Evolutionary conservation across 1,284 basidiomycete species (phyloP), one percentile per base, ranked within the genome.

Genomic region (Apiotrichum gracile): DNA sequence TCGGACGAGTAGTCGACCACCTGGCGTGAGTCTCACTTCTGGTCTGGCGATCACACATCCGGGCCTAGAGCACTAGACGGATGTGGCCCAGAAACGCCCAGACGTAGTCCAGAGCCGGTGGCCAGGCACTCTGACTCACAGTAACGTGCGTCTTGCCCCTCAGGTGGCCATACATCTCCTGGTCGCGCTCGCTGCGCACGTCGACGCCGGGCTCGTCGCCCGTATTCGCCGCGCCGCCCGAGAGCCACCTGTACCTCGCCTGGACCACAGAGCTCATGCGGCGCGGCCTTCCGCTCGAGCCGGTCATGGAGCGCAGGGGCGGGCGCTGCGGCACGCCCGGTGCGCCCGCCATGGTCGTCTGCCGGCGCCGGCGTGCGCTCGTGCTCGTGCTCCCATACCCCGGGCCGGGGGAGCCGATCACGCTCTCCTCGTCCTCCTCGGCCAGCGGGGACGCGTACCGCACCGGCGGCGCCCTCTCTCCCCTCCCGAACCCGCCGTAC

Each of bases 151-250:
- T 67, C 46, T 51, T 49, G 9, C 54, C 65, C 51, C 58, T 64
- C 43, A 72, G 49, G 52, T 71, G 69, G 0, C 59, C 58, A 52
- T 72, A 74, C 29, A 63, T 59, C 56, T 70, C 65, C 51, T 74
- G 65, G 51, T 71, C 72, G 44, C 69, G 47, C 51, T 63, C 62
- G 38, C 61, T 61, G 25, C 65, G 65, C 9, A 76, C 74, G 51
- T 76, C 71, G n/a, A 76, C 73, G 57, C 74, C 74, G 4, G 73
- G 74, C 54, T 76, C 74, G 51, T 71, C 68, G 13, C 74, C 74
- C n/a, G 73, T 74, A n/a, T 70, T 64, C 7, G 62, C 64, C 4
- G 19, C 29, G 13, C 47, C 40, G 21, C 49, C 51, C 10, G 42
- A 35, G n/a, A 72, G 54, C 68, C 69, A 73, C 21, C 61, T 56